These are phyloP conservation scores for Pestalotiopsis sp. DNA, from an alignment of 2,329 filamentous ascomycete genomes.

Conservation along the genomic window DNA sequence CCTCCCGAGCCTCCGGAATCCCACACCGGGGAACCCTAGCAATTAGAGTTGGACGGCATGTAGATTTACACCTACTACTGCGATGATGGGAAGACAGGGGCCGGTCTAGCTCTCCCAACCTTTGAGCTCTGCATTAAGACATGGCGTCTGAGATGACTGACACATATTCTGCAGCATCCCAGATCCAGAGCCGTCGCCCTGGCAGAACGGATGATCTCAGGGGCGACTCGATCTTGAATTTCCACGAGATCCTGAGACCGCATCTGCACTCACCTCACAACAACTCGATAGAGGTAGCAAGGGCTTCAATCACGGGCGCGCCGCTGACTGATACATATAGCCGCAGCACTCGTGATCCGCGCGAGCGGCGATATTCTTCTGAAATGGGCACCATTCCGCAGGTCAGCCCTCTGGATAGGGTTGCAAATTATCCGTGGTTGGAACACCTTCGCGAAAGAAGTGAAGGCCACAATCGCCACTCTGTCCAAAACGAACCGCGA, in stretches of 20 bases:
- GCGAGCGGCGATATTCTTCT: background rate
- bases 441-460: background rate
- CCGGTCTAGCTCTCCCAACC: background rate
- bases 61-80: background rate
- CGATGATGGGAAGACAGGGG: background rate
- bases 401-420: background rate
- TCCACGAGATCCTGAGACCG: background rate
- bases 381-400: background rate
- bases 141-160: background rate
- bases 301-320: background rate
- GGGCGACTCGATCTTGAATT: background rate
- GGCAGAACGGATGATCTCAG: background rate
- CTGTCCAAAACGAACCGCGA: background rate
- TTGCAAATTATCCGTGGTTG: background rate
- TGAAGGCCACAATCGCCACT: background rate
- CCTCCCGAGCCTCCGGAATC: background rate
- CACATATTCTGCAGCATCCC: background rate
- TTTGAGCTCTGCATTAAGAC: background rate
- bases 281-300: background rate
- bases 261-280: background rate
- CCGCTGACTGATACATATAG: background rate
- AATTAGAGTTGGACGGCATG: background rate
- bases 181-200: background rate
- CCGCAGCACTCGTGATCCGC: background rate
- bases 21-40: background rate